Percentiles rank a stretch among this genome's conserved stretches.
Evolutionary conservation across 1,284 basidiomycete species (phyloP).

Genomic region (Sporisorium iseilematis-ciliati): DNA sequence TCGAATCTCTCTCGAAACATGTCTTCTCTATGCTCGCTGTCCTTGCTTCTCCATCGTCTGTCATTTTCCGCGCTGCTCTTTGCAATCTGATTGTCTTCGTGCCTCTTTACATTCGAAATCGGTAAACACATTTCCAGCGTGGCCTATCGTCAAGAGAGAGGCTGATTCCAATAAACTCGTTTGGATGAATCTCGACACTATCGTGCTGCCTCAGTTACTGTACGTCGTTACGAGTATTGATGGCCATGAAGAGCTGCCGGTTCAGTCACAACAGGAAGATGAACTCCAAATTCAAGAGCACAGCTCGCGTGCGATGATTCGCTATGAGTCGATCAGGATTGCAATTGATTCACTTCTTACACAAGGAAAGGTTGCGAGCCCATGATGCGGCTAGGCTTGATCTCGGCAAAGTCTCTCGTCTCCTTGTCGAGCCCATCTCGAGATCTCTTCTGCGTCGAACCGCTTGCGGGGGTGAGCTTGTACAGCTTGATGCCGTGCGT

Average conservation of each 20-base stretch:
- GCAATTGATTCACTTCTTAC: not conserved
- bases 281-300: no score
- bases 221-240: no score
- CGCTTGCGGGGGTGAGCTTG: slow-evolving; percentile 12
- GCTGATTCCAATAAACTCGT: no score
- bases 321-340: no score
- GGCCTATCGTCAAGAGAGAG: no score
- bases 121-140: no score
- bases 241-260: no score
- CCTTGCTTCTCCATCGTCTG: not conserved
- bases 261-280: no score
- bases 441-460: slow-evolving; percentile 3
- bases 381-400: slow-evolving; percentile 32
- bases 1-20: not conserved
- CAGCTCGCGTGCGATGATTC: no score
- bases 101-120: no score
- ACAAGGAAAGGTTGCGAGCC: slow-evolving; percentile 18
- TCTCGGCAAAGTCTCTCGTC: slow-evolving; percentile 26
- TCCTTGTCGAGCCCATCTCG: slow-evolving; percentile 16
- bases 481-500: slow-evolving; percentile 34
- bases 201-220: no score
- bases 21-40: not conserved
- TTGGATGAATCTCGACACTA: no score
- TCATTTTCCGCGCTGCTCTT: not conserved
- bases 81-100: slow-evolving; percentile 1